A percentile compares a stretch with the other conserved stretches of the same genome.
Conservation (phyloP, 345 rosid species). For the Gossypium turneri region DNA sequence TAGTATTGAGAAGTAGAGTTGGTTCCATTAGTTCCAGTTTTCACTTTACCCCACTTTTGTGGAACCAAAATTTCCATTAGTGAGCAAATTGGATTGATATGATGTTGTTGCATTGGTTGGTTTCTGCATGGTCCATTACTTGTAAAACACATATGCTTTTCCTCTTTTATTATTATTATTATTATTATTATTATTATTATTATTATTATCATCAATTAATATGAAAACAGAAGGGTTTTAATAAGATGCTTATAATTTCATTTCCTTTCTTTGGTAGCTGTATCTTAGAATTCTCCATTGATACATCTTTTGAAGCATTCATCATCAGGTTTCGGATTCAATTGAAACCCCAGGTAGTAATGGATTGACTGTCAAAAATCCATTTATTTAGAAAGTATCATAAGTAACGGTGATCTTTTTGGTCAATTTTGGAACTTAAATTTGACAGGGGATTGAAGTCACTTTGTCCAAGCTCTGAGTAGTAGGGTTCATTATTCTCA, state of each 20-base stretch:
- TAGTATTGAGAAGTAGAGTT: constrained; percentile 30
- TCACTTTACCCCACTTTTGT: not conserved
- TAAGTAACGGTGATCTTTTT: not conserved
- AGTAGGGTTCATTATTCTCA: no score
- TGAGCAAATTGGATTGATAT: not conserved
- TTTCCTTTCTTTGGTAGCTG: not conserved
- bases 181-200: no score
- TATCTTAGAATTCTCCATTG: not conserved
- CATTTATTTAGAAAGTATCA: not conserved
- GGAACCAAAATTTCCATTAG: not conserved
- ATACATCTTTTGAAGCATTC: not conserved
- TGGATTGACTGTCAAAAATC: not conserved
- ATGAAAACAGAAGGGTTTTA: constrained; percentile 6
- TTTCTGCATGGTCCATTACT: constrained; percentile 22
- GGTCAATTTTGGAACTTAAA: not conserved
- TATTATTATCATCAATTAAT: not conserved
- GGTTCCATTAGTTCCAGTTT: constrained; percentile 12
- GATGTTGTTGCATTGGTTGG: constrained; percentile 11
- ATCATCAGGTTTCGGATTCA: not conserved
- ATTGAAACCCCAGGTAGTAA: not conserved
- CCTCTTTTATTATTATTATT: not conserved
- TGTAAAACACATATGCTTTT: constrained; percentile 16
- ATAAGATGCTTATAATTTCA: constrained; percentile 13
- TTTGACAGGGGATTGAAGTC: no score
- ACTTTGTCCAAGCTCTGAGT: no score